Conservation (phyloP, 2,329 filamentous ascomycete species). For the Aspergillus latus region DNA sequence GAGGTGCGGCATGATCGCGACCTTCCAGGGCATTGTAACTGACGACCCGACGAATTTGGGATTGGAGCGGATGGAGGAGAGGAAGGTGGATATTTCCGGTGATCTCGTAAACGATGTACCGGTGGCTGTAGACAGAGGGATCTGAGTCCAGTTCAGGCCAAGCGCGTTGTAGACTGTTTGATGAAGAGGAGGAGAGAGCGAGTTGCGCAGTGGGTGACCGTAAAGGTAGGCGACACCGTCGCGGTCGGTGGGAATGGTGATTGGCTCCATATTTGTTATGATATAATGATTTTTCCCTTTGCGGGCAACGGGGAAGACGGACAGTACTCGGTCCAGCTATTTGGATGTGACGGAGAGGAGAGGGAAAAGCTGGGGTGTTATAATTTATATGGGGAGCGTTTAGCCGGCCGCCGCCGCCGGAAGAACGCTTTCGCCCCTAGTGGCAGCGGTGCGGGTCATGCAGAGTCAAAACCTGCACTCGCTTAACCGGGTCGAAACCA, state of each 20-base stretch:
- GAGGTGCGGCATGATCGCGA: slow-evolving; percentile 70
- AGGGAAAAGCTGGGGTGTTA: background rate
- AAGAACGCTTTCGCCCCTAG: slow-evolving; percentile 1
- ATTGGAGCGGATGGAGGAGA: slow-evolving; percentile 37
- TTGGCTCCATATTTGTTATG: slow-evolving; percentile 26
- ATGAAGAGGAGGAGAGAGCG: slow-evolving; percentile 56
- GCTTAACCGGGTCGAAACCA: slow-evolving; percentile 12
- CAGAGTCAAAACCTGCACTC: background rate
- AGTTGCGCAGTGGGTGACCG: slow-evolving; percentile 57
- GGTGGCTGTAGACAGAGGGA: slow-evolving; percentile 41
- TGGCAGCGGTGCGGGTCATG: background rate
- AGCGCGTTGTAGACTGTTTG: slow-evolving; percentile 54
- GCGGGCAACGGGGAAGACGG: background rate
- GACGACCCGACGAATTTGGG: slow-evolving; percentile 59
- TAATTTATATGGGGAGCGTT: slow-evolving; percentile 1
- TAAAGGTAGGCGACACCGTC: slow-evolving; percentile 58
- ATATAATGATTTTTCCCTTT: background rate
- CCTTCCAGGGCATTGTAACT: slow-evolving; percentile 83
- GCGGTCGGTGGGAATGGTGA: slow-evolving; percentile 34
- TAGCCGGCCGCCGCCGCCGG: background rate
- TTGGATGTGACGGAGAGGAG: background rate
- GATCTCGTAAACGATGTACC: slow-evolving; percentile 34
- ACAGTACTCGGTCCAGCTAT: background rate
- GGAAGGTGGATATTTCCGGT: slow-evolving; percentile 36
- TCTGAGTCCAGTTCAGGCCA: slow-evolving; percentile 54